A percentile compares a stretch with the other conserved stretches of the same genome.
These are phyloP conservation scores for Penicillium ucsense DNA, from an alignment of 495 filamentous ascomycete genomes.

Conservation along the genomic window DNA sequence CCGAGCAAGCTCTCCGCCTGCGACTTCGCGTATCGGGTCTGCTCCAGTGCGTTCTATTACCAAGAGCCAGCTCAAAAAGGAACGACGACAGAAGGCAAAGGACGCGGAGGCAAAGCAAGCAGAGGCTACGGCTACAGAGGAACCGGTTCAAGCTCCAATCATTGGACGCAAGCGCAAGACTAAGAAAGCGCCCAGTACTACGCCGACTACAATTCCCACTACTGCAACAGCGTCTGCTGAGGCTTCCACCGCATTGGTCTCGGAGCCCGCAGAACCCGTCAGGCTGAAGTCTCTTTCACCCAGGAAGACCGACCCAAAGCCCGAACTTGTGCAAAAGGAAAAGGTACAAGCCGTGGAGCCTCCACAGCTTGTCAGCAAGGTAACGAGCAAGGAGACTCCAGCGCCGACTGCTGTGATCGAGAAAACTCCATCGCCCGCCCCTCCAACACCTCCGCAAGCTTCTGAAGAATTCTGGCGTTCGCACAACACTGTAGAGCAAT, in stretches of 20 bases:
- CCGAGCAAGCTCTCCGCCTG: conserved; percentile 70
- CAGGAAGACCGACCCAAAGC: conserved; percentile 21
- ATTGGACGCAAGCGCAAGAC: conserved; percentile 85
- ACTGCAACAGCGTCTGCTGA: conserved; percentile 30
- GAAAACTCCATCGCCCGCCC: conserved; percentile 4
- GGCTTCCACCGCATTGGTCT: conserved; percentile 22
- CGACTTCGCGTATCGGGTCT: conserved; percentile 59
- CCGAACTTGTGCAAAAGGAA: conserved; percentile 21
- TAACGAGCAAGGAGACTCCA: conserved; percentile 9
- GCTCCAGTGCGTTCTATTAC: conserved; percentile 71
- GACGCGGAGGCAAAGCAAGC: conserved; percentile 53
- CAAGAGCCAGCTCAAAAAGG: conserved; percentile 86
- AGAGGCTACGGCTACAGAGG: conserved; percentile 44
- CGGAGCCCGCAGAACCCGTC: conserved; percentile 26
- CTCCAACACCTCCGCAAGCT: conserved; percentile 14
- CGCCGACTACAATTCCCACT: not conserved
- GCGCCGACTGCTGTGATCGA: conserved; percentile 23
- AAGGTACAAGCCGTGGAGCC: conserved; percentile 24
- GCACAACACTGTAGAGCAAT: conserved; percentile 34
- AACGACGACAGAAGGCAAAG: conserved; percentile 55
- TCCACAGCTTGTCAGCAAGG: no score
- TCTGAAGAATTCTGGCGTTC: conserved; percentile 24
- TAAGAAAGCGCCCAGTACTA: conserved; percentile 50
- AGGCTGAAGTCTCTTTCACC: conserved; percentile 13
- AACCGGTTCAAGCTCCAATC: conserved; percentile 69